These are phyloP conservation scores for Entrophospora sp. DNA, from an alignment of 192 early-diverging fungal species.

Conservation along the genomic window DNA sequence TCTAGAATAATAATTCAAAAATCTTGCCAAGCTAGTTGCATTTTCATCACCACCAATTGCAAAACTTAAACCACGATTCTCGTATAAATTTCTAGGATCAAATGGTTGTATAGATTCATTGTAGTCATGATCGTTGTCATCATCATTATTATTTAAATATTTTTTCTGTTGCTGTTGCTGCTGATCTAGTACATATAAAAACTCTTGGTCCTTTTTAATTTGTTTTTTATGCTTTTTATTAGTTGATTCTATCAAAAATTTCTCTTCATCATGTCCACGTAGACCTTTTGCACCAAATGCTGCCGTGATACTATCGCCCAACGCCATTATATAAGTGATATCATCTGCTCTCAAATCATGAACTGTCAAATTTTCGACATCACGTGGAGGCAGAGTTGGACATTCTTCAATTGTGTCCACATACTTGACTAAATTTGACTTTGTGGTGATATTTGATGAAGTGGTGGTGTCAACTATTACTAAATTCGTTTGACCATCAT, in stretches of 20 bases:
- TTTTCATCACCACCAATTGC: conserved; percentile 41
- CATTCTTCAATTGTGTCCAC: too few relatives aligned
- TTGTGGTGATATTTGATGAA: too few relatives aligned
- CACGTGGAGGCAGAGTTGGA: conserved; percentile 33
- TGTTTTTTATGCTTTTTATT: too few relatives aligned
- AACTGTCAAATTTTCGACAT: conserved; percentile 26
- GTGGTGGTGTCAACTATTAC: too few relatives aligned
- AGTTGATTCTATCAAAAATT: too few relatives aligned
- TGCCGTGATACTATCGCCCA: conserved; percentile 53
- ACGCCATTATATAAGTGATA: conserved; percentile 42
- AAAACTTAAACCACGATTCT: conserved; percentile 45
- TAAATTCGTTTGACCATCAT: too few relatives aligned
- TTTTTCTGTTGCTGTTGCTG: too few relatives aligned
- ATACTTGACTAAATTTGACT: too few relatives aligned
- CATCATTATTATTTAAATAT: conserved; percentile 12
- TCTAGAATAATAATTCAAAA: conserved; percentile 33
- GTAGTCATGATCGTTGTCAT: too few relatives aligned
- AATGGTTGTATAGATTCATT: not conserved
- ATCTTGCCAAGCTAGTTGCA: conserved; percentile 34
- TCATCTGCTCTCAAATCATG: conserved; percentile 48
- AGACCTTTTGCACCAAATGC: conserved; percentile 40
- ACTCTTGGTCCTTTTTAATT: too few relatives aligned
- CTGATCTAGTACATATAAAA: too few relatives aligned
- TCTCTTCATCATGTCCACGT: too few relatives aligned
- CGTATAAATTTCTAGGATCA: conserved; percentile 23